phyloP scores from a whole-genome alignment of 2,329 filamentous ascomycete species.

The Ceratocystis variospora region DNA sequence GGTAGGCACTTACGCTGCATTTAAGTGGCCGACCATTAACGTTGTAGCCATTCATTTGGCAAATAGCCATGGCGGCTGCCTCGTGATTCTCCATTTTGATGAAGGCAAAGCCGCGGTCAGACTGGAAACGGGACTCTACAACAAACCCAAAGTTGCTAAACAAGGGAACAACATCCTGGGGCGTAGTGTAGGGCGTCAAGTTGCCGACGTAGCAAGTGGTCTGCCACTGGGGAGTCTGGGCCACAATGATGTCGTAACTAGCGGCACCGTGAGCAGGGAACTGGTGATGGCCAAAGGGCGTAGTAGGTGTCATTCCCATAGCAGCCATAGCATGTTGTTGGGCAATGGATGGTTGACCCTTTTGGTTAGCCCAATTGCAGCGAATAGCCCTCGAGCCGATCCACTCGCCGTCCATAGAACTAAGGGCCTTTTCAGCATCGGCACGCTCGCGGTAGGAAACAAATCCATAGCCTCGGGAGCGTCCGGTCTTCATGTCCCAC shows the following conservation, averaged over 20 bases:
- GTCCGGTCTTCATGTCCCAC: slow-evolving; percentile 99
- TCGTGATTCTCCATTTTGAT: slow-evolving; percentile 99
- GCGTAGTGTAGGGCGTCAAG: slow-evolving; percentile 91
- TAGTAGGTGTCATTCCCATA: slow-evolving; percentile 97
- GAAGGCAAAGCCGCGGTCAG: slow-evolving; percentile 93
- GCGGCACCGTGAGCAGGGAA: slow-evolving; percentile 94
- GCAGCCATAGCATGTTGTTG: slow-evolving; percentile 94
- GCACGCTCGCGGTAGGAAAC: slow-evolving; percentile 89
- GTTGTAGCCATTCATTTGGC: slow-evolving; percentile 93
- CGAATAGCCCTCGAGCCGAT: slow-evolving; percentile 94
- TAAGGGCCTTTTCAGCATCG: slow-evolving; percentile 91
- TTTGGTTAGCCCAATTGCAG: slow-evolving; percentile 99
- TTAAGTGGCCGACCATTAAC: slow-evolving; percentile 94
- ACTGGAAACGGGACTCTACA: slow-evolving; percentile 93
- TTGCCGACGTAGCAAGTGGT: slow-evolving; percentile 98
- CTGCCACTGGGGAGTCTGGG: slow-evolving; percentile 94
- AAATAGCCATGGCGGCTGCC: slow-evolving; percentile 96
- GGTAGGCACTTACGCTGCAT: slow-evolving; percentile 69
- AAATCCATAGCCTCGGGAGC: slow-evolving; percentile 93
- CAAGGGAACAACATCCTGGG: slow-evolving; percentile 89
- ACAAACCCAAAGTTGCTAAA: slow-evolving; percentile 99
- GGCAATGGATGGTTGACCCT: slow-evolving; percentile 96
- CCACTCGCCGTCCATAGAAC: slow-evolving; percentile 98
- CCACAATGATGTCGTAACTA: slow-evolving; percentile 93
- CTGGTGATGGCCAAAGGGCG: slow-evolving; percentile 90